Evolutionary conservation across 371 early-diverging fungal species (phyloP).

Genomic region (Gilbertella persicaria): DNA sequence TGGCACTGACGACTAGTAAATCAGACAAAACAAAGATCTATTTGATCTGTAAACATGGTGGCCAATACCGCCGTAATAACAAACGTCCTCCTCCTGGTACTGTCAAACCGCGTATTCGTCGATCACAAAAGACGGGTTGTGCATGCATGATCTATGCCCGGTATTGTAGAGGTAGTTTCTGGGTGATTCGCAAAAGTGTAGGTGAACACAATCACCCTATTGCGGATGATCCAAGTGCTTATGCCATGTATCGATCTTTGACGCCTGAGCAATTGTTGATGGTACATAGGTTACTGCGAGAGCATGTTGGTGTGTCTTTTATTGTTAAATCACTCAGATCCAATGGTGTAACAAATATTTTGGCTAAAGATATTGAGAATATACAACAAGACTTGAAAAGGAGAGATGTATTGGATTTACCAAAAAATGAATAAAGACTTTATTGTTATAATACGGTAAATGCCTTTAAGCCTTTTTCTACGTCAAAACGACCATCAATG

Average conservation of each 20-base stretch:
- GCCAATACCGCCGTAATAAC: slow-evolving; percentile 17
- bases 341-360: slow-evolving; percentile 19
- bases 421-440: too few species aligned
- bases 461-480: slow-evolving; percentile 47
- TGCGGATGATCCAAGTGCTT: slow-evolving; percentile 12
- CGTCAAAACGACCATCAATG: slow-evolving; percentile 48
- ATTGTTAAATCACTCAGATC: slow-evolving; percentile 14
- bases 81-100: slow-evolving; percentile 2
- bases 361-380: slow-evolving; percentile 27
- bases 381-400: slow-evolving; percentile 28
- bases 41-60: slow-evolving; percentile 30
- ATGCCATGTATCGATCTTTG: slow-evolving; percentile 23
- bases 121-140: slow-evolving; percentile 27
- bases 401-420: slow-evolving; percentile 9
- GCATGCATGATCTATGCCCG: slow-evolving; percentile 27
- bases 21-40: slow-evolving; percentile 27
- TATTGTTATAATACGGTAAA: slow-evolving; percentile 45
- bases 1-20: slow-evolving; percentile 23
- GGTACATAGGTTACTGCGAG: slow-evolving; percentile 13
- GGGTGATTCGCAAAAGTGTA: slow-evolving; percentile 24
- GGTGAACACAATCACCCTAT: slow-evolving; percentile 26
- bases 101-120: slow-evolving; percentile 8
- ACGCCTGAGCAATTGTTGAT: slow-evolving; percentile 15
- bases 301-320: slow-evolving; percentile 9
- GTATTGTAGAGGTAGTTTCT: slow-evolving; percentile 8